A percentile compares a stretch with the other conserved stretches of the same genome.
Evolutionary conservation across 306 rosid species (phyloP).

Genomic region (Cotoneaster glaucophyllus): DNA sequence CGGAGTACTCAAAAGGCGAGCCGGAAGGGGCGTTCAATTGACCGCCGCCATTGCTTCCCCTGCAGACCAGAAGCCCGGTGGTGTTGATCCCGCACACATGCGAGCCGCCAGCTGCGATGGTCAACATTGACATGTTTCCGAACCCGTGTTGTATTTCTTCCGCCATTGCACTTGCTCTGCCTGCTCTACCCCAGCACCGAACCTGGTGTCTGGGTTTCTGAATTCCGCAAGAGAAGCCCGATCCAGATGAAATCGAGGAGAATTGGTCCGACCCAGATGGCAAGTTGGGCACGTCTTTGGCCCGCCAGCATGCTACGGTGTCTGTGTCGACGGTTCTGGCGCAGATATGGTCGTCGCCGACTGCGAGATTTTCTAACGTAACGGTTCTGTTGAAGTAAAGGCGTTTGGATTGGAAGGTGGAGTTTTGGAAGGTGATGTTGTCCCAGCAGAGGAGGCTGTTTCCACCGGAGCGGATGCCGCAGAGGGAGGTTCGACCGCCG

Average conservation of each 20-base stretch:
- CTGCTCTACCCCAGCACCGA: constrained; percentile 58
- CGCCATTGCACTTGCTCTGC: too few species aligned
- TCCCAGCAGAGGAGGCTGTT: constrained; percentile 53
- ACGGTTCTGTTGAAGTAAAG: constrained; percentile 32
- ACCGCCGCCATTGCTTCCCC: constrained; percentile 49
- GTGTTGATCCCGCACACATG: constrained; percentile 68
- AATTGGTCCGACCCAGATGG: constrained; percentile 33
- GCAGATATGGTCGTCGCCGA: constrained; percentile 64
- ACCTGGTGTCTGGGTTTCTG: constrained; percentile 13
- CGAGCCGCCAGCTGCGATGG: constrained; percentile 49
- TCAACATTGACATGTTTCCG: constrained; percentile 44
- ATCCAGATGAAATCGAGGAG: constrained; percentile 67
- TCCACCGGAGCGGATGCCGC: constrained; percentile 66
- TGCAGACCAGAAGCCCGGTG: constrained; percentile 54
- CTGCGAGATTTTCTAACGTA: constrained; percentile 47
- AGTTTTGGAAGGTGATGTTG: neutral
- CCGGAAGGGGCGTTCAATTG: constrained; percentile 44
- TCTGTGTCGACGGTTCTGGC: constrained; percentile 42
- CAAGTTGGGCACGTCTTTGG: neutral
- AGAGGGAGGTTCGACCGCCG: constrained; percentile 59
- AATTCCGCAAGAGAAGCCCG: constrained; percentile 76
- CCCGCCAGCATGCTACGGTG: constrained; percentile 58
- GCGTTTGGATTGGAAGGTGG: constrained; percentile 28
- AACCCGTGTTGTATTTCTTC: constrained; percentile 35
- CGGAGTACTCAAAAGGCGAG: constrained; percentile 28